Conservation (phyloP, 495 filamentous ascomycete genomes). For the Hypoxylon perforatum region DNA sequence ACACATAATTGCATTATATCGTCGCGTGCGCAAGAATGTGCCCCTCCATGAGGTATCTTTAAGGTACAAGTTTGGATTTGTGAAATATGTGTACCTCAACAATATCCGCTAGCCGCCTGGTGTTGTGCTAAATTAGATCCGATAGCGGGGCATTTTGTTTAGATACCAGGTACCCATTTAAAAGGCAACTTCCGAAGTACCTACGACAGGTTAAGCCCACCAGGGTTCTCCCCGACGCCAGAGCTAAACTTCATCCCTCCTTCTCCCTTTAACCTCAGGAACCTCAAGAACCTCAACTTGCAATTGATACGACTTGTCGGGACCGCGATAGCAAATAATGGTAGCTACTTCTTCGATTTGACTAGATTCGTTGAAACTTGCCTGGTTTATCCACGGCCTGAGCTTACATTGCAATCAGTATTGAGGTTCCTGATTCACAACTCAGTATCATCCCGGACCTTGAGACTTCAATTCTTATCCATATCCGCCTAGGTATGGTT, state of each 20-base stretch:
- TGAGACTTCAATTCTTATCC: background rate
- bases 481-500: background rate
- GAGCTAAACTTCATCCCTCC: slow-evolving; percentile 23
- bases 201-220: slow-evolving; percentile 2
- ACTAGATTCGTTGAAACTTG: slow-evolving; percentile 1
- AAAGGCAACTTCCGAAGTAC: slow-evolving; percentile 7
- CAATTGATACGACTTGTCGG: background rate
- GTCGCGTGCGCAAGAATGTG: slow-evolving; percentile 8
- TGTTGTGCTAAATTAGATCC: background rate
- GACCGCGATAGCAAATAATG: slow-evolving; percentile 6
- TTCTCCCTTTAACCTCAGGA: slow-evolving; percentile 11
- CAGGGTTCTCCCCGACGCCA: slow-evolving; percentile 15
- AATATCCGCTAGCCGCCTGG: background rate
- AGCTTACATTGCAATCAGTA: slow-evolving; percentile 1
- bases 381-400: background rate
- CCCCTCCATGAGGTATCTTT: background rate
- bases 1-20: background rate
- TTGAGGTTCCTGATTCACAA: background rate
- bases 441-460: background rate
- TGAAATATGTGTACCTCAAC: background rate
- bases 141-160: background rate
- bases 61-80: slow-evolving; percentile 8
- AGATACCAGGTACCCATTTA: background rate
- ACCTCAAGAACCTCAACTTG: slow-evolving; percentile 2
- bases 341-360: background rate